Percentiles rank a stretch among this genome's conserved stretches.
phyloP scores from a whole-genome alignment of 345 rosid species.

The Boechera stricta region DNA sequence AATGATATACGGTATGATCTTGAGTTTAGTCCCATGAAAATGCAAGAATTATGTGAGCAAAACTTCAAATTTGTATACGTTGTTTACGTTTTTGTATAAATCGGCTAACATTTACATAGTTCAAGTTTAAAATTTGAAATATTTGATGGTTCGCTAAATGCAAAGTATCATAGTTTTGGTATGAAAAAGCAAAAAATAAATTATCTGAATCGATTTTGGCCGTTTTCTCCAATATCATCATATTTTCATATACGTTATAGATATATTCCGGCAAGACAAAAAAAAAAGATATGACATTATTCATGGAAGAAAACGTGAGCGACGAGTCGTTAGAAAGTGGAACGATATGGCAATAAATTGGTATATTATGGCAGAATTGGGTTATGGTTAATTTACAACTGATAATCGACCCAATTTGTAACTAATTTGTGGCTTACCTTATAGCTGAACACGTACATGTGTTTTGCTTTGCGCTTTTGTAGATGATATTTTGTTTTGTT shows the following conservation, averaged over 20 bases:
- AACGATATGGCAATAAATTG: conserved; percentile 23
- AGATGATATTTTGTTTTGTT: background rate
- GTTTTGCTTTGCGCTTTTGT: background rate
- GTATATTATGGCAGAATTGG: conserved; percentile 35
- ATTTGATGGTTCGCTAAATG: no score
- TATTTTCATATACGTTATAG: conserved; percentile 4
- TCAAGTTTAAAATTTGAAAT: no score
- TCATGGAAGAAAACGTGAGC: conserved; percentile 7
- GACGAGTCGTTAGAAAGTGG: conserved; percentile 16
- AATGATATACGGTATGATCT: no score
- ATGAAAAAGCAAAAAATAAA: no score
- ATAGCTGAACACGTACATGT: conserved; percentile 28
- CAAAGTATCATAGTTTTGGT: no score
- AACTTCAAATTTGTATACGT: no score
- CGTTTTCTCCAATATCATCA: background rate
- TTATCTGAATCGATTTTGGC: no score
- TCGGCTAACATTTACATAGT: no score
- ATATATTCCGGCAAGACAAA: background rate
- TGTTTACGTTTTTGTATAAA: no score
- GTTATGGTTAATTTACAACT: background rate
- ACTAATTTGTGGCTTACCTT: conserved; percentile 25
- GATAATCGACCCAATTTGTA: conserved; percentile 19
- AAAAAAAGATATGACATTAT: background rate
- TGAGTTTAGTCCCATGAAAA: no score
- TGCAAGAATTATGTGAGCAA: no score